A percentile compares a stretch with the other conserved stretches of the same genome.
These are phyloP conservation scores for Gymnopilus dilepis DNA, from an alignment of 768 basidiomycete genomes.

Conservation along the genomic window DNA sequence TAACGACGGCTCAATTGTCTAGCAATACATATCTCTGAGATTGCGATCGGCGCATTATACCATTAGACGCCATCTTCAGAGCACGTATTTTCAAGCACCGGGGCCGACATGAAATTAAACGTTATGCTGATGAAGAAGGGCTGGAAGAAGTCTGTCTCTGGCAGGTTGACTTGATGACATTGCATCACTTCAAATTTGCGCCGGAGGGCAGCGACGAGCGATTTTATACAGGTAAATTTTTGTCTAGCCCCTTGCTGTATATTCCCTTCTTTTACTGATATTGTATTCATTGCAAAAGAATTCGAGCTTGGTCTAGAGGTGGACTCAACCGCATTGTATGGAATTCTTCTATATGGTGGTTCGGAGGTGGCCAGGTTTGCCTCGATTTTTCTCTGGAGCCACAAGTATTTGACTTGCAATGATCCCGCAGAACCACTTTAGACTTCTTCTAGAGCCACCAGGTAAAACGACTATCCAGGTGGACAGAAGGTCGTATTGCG, in stretches of 20 bases:
- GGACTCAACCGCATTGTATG: neutral
- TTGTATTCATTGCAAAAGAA: neutral
- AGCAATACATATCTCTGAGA: too few species aligned
- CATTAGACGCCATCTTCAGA: neutral
- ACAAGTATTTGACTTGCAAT: neutral
- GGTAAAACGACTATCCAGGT: too few species aligned
- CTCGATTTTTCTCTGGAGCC: too few species aligned
- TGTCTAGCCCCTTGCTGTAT: neutral
- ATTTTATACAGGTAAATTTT: slow-evolving; percentile 5
- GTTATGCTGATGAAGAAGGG: neutral
- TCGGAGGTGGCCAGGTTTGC: slow-evolving; percentile 3
- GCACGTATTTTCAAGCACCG: neutral
- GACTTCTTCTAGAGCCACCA: neutral
- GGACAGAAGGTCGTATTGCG: too few species aligned
- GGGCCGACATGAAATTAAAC: neutral
- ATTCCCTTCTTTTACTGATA: neutral
- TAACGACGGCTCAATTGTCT: neutral
- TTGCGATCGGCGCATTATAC: too few species aligned
- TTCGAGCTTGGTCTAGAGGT: slow-evolving; percentile 1
- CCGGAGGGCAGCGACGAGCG: neutral
- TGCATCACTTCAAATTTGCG: slow-evolving; percentile 4
- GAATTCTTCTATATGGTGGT: neutral
- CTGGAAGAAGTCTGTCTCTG: slow-evolving; percentile 1
- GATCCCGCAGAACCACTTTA: neutral
- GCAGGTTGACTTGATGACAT: neutral